phyloP scores from a whole-genome alignment of 306 rosid species.

The Vachellia pachyceras region DNA sequence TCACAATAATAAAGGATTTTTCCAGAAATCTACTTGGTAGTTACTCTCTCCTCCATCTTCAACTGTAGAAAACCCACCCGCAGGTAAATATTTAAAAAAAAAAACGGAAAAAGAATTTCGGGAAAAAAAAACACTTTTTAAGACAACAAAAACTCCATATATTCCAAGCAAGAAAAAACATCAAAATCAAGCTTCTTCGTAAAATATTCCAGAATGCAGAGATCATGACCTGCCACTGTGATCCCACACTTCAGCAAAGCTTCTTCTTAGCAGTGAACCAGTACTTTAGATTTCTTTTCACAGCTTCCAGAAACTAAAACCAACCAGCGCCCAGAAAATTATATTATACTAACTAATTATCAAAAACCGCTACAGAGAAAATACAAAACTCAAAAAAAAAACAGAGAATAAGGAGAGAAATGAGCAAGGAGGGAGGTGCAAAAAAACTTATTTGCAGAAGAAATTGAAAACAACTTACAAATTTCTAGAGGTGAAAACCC shows the following conservation, averaged over 20 bases:
- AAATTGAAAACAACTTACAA: slow-evolving; percentile 60
- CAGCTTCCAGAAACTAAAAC: slow-evolving; percentile 17
- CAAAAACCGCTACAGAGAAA: background rate
- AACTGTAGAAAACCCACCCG: slow-evolving; percentile 45
- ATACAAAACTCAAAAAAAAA: background rate
- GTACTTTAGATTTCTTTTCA: slow-evolving; percentile 43
- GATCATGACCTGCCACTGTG: slow-evolving; percentile 59
- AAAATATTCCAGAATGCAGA: slow-evolving; percentile 53
- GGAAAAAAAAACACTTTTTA: background rate
- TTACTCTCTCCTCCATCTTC: slow-evolving; percentile 35
- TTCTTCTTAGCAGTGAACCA: slow-evolving; percentile 49
- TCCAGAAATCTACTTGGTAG: slow-evolving; percentile 39
- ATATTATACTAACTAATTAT: slow-evolving; percentile 12
- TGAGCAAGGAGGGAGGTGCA: no score
- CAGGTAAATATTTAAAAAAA: slow-evolving; percentile 20
- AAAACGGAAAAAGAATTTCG: slow-evolving; percentile 12
- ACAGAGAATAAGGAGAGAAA: no score
- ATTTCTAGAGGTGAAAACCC: slow-evolving; percentile 44
- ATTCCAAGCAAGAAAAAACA: slow-evolving; percentile 27
- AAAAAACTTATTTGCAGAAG: slow-evolving; percentile 28
- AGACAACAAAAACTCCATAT: slow-evolving; percentile 4
- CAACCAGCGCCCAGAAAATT: slow-evolving; percentile 30
- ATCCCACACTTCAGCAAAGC: slow-evolving; percentile 58
- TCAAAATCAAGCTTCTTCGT: slow-evolving; percentile 40
- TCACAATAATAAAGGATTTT: slow-evolving; percentile 8